Evolutionary conservation across 2,329 filamentous ascomycete genomes (phyloP), one percentile per base, ranked within the genome.

Genomic region (Aspergillus nomiae): DNA sequence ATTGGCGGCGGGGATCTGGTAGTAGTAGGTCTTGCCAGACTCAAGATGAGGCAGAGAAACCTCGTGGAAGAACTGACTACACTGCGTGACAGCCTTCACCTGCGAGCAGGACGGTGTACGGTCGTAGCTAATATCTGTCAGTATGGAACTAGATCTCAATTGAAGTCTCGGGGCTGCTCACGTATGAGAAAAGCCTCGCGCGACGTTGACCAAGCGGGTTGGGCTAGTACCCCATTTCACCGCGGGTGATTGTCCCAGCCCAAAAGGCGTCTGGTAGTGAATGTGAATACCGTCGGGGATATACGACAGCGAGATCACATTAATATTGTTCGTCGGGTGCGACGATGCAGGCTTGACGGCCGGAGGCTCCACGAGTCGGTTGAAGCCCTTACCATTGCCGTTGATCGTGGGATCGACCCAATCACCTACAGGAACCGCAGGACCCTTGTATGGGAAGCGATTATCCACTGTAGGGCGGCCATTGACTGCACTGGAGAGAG

Each of bases 231-330:
- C 83, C 80, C 81, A 85, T 21, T 74, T 71, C 4, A 85, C 74
- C 1, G 75, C 71, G 0, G 83, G 83, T 5, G 72, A 65, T n/a
- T 67, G 70, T 16, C 79, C 81, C n/a, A 85, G 71, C 8, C 83
- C 83, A 65, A 85, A 85, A 0, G 83, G 82, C 0, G 83, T 85
- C 73, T 85, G 83, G 69, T 79, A 85, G 71, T 85, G 83, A 60
- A 85, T 78, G 68, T 83, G 83, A 69, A 85, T 81, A 38, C 83
- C 83, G 56, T 76, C 70, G 1, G 82, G 82, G 2, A 84, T 63
- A 63, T 84, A 85, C 1, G 83, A 76, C 61, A 83, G 65, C 5
- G 79, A 79, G 61, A 85, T 83, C 43, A 85, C 83, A 65, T 85
- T 85, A 70, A 85, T 70, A 59, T 85, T 85, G 75, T 85, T 85